Percentiles rank a stretch among this genome's conserved stretches.
Conservation (phyloP, 75 land plant species). For the Larix kaempferi region DNA sequence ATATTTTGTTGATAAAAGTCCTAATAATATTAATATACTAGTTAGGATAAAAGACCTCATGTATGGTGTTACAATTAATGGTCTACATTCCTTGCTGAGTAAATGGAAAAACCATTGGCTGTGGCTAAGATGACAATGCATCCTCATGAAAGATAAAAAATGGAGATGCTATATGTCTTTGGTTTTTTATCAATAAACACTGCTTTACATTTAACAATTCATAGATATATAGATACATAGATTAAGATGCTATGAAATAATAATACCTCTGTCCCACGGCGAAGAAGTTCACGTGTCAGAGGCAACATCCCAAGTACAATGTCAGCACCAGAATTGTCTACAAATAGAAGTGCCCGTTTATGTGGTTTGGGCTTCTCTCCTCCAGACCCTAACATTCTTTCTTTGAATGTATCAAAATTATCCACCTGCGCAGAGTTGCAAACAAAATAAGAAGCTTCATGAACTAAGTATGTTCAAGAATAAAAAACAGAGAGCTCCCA, state of each 20-base stretch:
- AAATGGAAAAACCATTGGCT: background rate
- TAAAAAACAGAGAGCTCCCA: background rate
- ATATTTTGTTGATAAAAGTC: background rate
- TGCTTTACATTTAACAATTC: background rate
- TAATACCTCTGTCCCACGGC: slow-evolving; percentile 94
- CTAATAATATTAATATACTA: background rate
- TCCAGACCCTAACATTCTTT: slow-evolving; percentile 64
- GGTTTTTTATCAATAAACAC: background rate
- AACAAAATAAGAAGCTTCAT: background rate
- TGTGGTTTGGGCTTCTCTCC: slow-evolving; percentile 47
- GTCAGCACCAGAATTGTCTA: slow-evolving; percentile 99
- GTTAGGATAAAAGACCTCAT: background rate
- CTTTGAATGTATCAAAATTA: slow-evolving; percentile 78
- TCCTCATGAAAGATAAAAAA: background rate
- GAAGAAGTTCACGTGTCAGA: slow-evolving; percentile 86
- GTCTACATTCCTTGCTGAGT: background rate
- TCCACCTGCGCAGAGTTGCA: slow-evolving; percentile 58
- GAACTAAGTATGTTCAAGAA: background rate
- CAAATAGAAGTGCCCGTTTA: slow-evolving; percentile 93
- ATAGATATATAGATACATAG: slow-evolving; percentile 1
- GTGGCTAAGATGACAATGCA: background rate
- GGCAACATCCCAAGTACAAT: slow-evolving; percentile 97
- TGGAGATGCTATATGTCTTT: background rate
- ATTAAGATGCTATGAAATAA: background rate
- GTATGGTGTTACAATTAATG: background rate